Evolutionary conservation across 768 basidiomycete species (phyloP), one percentile per base, ranked within the genome.

Genomic region (Auricularia sp.): DNA sequence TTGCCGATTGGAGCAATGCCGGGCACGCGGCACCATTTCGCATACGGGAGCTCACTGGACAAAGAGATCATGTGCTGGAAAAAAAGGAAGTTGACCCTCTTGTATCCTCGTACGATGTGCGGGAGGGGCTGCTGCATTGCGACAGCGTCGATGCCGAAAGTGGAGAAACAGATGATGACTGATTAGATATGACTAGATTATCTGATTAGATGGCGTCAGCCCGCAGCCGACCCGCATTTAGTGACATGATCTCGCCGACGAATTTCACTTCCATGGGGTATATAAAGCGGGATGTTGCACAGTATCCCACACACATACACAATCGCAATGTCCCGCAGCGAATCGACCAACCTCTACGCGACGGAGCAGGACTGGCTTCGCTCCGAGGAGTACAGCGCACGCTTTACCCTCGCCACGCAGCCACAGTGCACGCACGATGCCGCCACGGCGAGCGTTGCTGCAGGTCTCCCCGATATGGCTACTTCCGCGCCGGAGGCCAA

Each of bases 331-430:
- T 35, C 54, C 54, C 29, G 6, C 62, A 44, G 6, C 37, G 34
- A 56, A 29, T 56, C 5, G 54, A 18, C 2, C 29, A 29, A 29
- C 29, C 29, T 29, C 29, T 29, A 21, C 54, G 65, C 65, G 66
- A 68, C 66, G 37, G 68, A 75, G 8, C 77, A 77, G 14, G 77
- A 79, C 66, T 86, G 84, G 83, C 70, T 73, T n/a, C 77, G 79
- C 69, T 80, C 80, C 7, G 84, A 85, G 68, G 65, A 70, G 33
- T 85, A 83, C 72, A 51, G 11, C 47, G 47, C 84, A 83, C 83
- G 83, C 73, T 80, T 80, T 2, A 83, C 81, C 74, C 77, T 86
- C 42, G 73, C 81, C 63, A 70, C 71, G 10, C 65, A 75, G 24
- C 84, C 85, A 67, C 73, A 74, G 3, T 70, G 70, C 16, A 75